Conservation (phyloP, 495 filamentous ascomycete species). For the Cenococcum geophilum region DNA sequence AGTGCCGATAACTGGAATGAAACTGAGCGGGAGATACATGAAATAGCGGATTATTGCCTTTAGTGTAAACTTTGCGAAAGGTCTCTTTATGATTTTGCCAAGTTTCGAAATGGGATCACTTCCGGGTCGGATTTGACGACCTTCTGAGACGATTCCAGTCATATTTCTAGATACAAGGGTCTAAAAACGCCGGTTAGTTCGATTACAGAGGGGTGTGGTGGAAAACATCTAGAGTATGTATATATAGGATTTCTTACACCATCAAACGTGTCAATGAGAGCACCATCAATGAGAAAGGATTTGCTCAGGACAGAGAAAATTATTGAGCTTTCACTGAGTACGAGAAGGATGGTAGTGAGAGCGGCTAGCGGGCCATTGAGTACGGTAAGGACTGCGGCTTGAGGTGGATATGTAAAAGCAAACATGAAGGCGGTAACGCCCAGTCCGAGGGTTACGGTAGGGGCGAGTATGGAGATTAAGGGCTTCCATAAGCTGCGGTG, state of each 20-base stretch:
- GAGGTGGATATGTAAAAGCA: constrained; percentile 82
- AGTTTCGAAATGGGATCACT: constrained; percentile 59
- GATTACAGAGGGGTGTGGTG: constrained; percentile 40
- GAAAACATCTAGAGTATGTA: constrained; percentile 5
- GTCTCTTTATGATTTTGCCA: constrained; percentile 64
- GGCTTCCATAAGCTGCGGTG: constrained; percentile 61
- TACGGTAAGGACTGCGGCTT: constrained; percentile 71
- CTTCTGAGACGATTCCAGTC: constrained; percentile 56
- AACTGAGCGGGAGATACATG: constrained; percentile 80
- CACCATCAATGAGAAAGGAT: constrained; percentile 70
- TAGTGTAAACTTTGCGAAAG: constrained; percentile 61
- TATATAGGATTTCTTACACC: constrained; percentile 49
- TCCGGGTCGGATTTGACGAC: constrained; percentile 62
- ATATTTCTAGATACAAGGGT: constrained; percentile 38
- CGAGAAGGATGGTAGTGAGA: constrained; percentile 66
- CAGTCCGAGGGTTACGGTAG: constrained; percentile 41
- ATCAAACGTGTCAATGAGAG: constrained; percentile 87
- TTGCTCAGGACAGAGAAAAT: constrained; percentile 68
- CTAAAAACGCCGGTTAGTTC: constrained; percentile 8
- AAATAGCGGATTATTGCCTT: constrained; percentile 62
- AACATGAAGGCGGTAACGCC: constrained; percentile 59
- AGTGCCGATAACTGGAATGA: constrained; percentile 85
- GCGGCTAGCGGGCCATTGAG: constrained; percentile 82
- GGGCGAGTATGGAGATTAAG: constrained; percentile 59
- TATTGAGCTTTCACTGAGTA: constrained; percentile 74